Conservation (phyloP, 2,329 filamentous ascomycete species). For the Ceratocystis colombiana region DNA sequence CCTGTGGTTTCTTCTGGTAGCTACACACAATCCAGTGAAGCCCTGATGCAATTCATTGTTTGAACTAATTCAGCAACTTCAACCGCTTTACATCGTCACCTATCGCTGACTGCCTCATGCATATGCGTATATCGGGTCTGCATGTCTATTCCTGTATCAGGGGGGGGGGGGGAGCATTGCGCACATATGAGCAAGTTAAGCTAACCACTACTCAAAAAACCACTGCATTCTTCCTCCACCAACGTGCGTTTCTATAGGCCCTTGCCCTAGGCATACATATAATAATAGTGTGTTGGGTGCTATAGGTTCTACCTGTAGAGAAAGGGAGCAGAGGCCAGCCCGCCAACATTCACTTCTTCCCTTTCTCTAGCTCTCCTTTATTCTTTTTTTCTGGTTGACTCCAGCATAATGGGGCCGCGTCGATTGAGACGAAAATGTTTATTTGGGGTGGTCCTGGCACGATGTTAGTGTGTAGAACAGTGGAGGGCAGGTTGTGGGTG, state of each 20-base stretch:
- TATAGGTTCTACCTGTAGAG: too few relatives aligned
- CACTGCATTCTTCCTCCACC: background rate
- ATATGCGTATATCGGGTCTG: background rate
- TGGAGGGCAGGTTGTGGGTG: background rate
- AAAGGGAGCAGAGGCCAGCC: too few relatives aligned
- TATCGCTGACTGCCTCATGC: background rate
- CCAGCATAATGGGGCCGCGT: background rate
- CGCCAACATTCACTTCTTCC: too few relatives aligned
- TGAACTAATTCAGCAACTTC: background rate
- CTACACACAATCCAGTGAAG: background rate
- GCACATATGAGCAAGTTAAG: slow-evolving; percentile 22
- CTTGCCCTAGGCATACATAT: too few relatives aligned
- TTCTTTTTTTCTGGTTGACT: too few relatives aligned
- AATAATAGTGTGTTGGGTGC: too few relatives aligned
- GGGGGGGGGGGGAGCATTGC: background rate
- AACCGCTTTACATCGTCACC: background rate
- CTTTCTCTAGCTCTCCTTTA: too few relatives aligned
- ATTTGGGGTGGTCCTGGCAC: slow-evolving; percentile 10
- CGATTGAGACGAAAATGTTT: background rate
- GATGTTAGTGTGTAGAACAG: background rate
- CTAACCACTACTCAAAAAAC: background rate
- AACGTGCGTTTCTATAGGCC: too few relatives aligned
- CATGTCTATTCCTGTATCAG: slow-evolving; percentile 4
- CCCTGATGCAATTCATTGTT: background rate
- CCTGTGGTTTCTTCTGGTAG: background rate